Conservation (phyloP, 768 basidiomycete genomes). For the Pisolithus sp. region DNA sequence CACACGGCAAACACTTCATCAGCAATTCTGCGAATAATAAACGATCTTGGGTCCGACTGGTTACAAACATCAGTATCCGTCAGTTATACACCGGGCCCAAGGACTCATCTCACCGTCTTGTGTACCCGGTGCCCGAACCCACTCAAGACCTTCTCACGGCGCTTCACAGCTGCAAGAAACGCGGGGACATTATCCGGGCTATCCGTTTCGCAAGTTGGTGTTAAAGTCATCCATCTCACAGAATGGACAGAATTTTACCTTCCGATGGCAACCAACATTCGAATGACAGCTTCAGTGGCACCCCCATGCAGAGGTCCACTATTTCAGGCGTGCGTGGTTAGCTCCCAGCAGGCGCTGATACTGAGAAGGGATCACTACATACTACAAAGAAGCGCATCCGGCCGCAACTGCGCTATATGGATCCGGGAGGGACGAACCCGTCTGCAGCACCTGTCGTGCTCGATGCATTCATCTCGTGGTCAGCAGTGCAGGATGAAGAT, state of each 20-base stretch:
- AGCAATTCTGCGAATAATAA: constrained; percentile 84
- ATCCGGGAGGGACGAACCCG: constrained; percentile 83
- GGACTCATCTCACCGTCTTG: constrained; percentile 48
- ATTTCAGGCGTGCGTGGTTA: not conserved
- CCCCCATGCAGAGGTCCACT: constrained; percentile 48
- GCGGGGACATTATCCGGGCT: constrained; percentile 80
- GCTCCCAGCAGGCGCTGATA: not conserved
- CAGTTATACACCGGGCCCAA: not conserved
- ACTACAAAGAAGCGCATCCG: constrained; percentile 86
- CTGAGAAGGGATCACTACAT: constrained; percentile 28
- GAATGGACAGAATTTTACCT: constrained; percentile 33
- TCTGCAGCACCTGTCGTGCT: constrained; percentile 83
- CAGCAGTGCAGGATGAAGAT: constrained; percentile 85
- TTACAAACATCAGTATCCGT: not conserved
- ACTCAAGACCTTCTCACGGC: constrained; percentile 80
- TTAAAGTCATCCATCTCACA: not conserved
- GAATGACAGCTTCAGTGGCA: constrained; percentile 90
- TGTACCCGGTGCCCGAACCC: constrained; percentile 88
- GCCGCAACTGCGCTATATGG: constrained; percentile 87
- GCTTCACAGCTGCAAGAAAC: constrained; percentile 83
- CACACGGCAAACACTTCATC: constrained; percentile 89
- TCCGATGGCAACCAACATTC: constrained; percentile 88
- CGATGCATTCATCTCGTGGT: constrained; percentile 87
- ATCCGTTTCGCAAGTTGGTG: not conserved
- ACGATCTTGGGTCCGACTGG: constrained; percentile 85